Evolutionary conservation across 2,329 filamentous ascomycete species (phyloP).

Genomic region (Aureobasidium leucospermi): DNA sequence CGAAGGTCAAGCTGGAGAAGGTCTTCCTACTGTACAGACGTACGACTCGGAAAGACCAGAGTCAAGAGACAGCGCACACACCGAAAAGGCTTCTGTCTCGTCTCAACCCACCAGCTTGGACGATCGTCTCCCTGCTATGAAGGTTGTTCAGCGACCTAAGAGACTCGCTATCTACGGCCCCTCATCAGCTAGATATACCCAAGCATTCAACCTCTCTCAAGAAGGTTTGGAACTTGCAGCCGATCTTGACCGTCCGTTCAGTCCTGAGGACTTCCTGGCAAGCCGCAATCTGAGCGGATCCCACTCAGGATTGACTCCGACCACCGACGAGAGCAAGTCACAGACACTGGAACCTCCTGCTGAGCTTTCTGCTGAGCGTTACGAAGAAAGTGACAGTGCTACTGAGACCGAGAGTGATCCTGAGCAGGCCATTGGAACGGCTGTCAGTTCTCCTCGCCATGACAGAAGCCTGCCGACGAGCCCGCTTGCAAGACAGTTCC

Average conservation of each 20-base stretch:
- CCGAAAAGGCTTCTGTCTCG: neutral
- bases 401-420: neutral
- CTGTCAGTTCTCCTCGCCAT: neutral
- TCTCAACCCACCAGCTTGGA: slow-evolving; percentile 1
- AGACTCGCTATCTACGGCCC: slow-evolving; percentile 7
- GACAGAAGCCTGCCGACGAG: neutral
- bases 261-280: slow-evolving; percentile 7
- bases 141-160: slow-evolving; percentile 2
- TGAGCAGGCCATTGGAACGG: neutral
- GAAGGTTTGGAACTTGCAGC: slow-evolving; percentile 2
- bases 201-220: neutral
- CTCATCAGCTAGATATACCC: slow-evolving; percentile 2
- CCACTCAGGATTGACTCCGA: neutral
- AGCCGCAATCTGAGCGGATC: slow-evolving; percentile 8
- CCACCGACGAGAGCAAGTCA: neutral
- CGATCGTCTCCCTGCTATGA: neutral
- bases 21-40: neutral
- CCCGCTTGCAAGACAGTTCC: slow-evolving; percentile 2
- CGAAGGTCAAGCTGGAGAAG: neutral
- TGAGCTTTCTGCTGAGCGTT: neutral
- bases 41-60: neutral
- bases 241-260: slow-evolving; percentile 1
- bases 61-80: slow-evolving; percentile 4
- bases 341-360: neutral
- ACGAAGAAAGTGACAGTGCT: neutral